Evolutionary conservation across 225 moss, liverwort and hornwort species (phyloP).

Genomic region (Physcomitrellopsis africana): DNA sequence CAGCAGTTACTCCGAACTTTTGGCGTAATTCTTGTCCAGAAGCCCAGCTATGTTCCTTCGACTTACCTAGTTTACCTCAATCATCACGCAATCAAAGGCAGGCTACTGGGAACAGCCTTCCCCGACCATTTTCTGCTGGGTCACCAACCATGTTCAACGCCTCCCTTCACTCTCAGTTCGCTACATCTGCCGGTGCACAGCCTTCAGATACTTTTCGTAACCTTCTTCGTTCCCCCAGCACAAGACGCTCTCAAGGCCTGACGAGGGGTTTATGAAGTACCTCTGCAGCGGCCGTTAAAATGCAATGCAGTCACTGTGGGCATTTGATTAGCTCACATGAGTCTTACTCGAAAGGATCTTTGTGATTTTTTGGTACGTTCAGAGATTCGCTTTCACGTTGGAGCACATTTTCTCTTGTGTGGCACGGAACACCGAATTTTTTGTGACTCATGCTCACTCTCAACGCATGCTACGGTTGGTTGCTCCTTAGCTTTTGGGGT

Average conservation of each 20-base stretch:
- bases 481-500: too few species aligned
- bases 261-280: conserved; percentile 31
- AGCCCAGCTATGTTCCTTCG: conserved; percentile 65
- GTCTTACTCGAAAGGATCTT: too few species aligned
- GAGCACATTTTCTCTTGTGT: too few species aligned
- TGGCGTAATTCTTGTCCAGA: conserved; percentile 71
- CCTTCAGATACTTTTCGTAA: conserved; percentile 53
- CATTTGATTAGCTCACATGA: too few species aligned
- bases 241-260: conserved; percentile 30
- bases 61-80: conserved; percentile 57
- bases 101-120: conserved; percentile 34
- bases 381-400: too few species aligned
- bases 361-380: too few species aligned
- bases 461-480: too few species aligned
- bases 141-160: conserved; percentile 50
- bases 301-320: not conserved
- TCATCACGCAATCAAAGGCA: conserved; percentile 38
- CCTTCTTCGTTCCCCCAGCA: conserved; percentile 50
- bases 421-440: too few species aligned
- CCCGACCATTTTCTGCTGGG: conserved; percentile 42
- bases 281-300: not conserved
- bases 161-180: conserved; percentile 43
- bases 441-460: too few species aligned
- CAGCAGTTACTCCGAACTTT: conserved; percentile 68
- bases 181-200: conserved; percentile 37